These are phyloP conservation scores for Podosphaera leucotricha DNA, from an alignment of 2,329 filamentous ascomycete species.

Conservation along the genomic window DNA sequence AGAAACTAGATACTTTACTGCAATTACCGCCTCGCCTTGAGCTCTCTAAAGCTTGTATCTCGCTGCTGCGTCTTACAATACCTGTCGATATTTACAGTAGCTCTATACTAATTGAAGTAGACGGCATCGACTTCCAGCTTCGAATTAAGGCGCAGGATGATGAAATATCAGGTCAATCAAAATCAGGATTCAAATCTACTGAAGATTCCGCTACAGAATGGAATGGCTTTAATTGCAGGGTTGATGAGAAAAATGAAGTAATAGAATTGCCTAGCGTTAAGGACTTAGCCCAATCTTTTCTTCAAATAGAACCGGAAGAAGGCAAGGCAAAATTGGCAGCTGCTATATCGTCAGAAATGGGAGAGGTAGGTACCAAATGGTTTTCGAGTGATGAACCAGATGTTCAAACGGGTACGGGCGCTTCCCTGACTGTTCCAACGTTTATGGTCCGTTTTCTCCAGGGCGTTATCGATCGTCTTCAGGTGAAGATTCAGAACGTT, in stretches of 20 bases:
- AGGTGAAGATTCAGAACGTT: slow-evolving; percentile 41
- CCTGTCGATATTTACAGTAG: slow-evolving; percentile 74
- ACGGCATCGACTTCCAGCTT: slow-evolving; percentile 53
- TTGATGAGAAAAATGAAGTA: slow-evolving; percentile 28
- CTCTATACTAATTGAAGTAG: slow-evolving; percentile 58
- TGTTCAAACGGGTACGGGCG: slow-evolving; percentile 40
- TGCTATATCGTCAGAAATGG: slow-evolving; percentile 37
- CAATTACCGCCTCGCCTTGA: slow-evolving; percentile 50
- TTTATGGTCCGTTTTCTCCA: slow-evolving; percentile 53
- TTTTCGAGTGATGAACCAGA: slow-evolving; percentile 37
- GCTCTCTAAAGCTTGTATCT: slow-evolving; percentile 50
- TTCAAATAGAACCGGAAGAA: slow-evolving; percentile 42
- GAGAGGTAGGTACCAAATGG: slow-evolving; percentile 37
- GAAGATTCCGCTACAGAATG: background rate
- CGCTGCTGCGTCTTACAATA: slow-evolving; percentile 56
- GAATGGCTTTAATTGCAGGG: background rate
- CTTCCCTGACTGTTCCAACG: slow-evolving; percentile 40
- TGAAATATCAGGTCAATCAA: slow-evolving; percentile 7
- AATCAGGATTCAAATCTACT: slow-evolving; percentile 14
- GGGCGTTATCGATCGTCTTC: slow-evolving; percentile 47
- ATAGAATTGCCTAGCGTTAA: slow-evolving; percentile 20
- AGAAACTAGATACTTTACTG: slow-evolving; percentile 61
- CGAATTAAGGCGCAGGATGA: slow-evolving; percentile 22
- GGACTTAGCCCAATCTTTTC: slow-evolving; percentile 54
- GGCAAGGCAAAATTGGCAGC: slow-evolving; percentile 47